Evolutionary conservation across 179 eudicot species (phyloP).

Genomic region (Camellia oleifera): DNA sequence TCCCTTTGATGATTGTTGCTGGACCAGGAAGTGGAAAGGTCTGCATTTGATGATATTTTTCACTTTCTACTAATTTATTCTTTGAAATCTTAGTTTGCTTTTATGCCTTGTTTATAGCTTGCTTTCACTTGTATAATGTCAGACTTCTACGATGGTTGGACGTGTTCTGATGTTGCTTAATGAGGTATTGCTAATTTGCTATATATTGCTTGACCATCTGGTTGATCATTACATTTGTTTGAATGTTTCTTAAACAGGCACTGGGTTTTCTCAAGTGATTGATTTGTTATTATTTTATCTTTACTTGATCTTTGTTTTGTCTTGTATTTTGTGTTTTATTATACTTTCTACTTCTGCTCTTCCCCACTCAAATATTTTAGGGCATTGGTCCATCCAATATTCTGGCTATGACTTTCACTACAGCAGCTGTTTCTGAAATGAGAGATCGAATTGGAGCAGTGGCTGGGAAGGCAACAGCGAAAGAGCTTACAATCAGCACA

Average conservation of each 20-base stretch:
- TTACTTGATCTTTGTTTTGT: constrained; percentile 7
- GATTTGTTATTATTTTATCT: not conserved
- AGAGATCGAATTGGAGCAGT: constrained; percentile 77
- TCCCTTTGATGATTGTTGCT: constrained; percentile 86
- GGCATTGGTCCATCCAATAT: constrained; percentile 82
- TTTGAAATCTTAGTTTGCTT: not conserved
- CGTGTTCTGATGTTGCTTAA: constrained; percentile 78
- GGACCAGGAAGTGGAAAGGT: constrained; percentile 99
- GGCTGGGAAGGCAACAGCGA: constrained; percentile 81
- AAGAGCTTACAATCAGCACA: constrained; percentile 82
- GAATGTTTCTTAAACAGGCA: constrained; percentile 7
- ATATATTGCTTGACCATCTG: not conserved
- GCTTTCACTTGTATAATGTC: constrained; percentile 21
- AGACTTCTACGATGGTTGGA: constrained; percentile 99
- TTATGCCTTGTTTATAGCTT: constrained; percentile 9
- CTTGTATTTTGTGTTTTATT: not conserved
- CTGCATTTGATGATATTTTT: constrained; percentile 18
- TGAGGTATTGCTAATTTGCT: constrained; percentile 44
- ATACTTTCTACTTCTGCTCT: not conserved
- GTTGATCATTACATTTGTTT: not conserved
- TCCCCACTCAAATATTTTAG: constrained; percentile 25
- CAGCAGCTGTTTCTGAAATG: constrained; percentile 98
- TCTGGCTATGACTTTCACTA: constrained; percentile 96
- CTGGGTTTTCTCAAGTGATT: not conserved
- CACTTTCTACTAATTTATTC: constrained; percentile 3